Conservation (phyloP, 345 rosid genomes). For the Excoecaria cochinchinensis region DNA sequence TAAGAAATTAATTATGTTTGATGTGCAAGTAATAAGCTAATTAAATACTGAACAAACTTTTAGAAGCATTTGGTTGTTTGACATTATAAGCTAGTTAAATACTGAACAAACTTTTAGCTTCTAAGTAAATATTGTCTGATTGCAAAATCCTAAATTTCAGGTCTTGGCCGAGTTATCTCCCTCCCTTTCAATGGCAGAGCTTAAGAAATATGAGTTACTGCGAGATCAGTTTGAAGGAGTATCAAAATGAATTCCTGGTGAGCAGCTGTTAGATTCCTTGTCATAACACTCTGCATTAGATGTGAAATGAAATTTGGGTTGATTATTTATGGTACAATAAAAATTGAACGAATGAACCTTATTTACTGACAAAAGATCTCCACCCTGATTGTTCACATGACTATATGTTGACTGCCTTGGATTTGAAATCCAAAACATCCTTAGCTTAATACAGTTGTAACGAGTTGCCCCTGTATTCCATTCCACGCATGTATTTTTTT, state of each 20-base stretch:
- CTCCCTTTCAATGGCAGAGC: conserved; percentile 82
- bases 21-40: neutral
- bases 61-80: neutral
- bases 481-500: neutral
- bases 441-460: neutral
- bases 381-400: neutral
- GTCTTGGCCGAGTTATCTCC: conserved; percentile 81
- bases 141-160: conserved; percentile 34
- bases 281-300: neutral
- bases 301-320: neutral
- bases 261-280: conserved; percentile 4
- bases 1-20: neutral
- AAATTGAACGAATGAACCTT: neutral
- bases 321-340: neutral
- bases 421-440: neutral
- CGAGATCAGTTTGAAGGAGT: conserved; percentile 76
- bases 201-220: conserved; percentile 77
- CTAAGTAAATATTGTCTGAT: neutral
- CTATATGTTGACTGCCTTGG: neutral
- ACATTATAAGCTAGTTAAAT: neutral
- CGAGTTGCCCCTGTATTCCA: neutral
- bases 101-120: neutral
- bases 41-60: neutral
- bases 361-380: neutral
- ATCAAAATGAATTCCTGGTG: conserved; percentile 22